phyloP scores from a whole-genome alignment of 2,329 filamentous ascomycete genomes.

The Monosporascus cannonballus region DNA sequence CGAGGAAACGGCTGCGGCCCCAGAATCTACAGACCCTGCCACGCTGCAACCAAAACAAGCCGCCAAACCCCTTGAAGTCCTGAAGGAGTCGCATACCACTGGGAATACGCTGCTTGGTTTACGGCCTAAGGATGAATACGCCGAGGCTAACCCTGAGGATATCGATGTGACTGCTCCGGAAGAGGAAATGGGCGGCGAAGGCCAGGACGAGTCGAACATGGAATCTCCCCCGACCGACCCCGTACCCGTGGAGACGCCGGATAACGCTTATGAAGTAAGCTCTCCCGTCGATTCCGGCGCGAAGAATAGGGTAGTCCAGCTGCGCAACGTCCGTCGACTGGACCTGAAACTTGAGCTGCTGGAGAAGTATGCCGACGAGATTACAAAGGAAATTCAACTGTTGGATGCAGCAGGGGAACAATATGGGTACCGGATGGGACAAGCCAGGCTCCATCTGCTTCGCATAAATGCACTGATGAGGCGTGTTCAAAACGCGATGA shows the following conservation, averaged over 20 bases:
- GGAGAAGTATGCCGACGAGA: constrained; percentile 1
- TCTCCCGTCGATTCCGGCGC: neutral
- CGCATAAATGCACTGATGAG: constrained; percentile 25
- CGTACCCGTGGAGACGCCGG: constrained; percentile 3
- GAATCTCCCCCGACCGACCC: constrained; percentile 8
- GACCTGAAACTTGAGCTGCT: neutral
- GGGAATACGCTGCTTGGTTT: constrained; percentile 2
- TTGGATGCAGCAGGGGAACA: constrained; percentile 11
- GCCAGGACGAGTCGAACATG: constrained; percentile 13
- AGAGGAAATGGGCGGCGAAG: constrained; percentile 26
- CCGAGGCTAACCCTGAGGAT: constrained; percentile 35
- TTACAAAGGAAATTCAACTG: constrained; percentile 2
- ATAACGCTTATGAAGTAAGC: constrained; percentile 5
- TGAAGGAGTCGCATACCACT: neutral
- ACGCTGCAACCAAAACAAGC: neutral
- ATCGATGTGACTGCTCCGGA: constrained; percentile 43
- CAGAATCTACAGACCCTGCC: constrained; percentile 1
- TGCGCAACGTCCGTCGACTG: neutral
- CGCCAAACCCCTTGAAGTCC: neutral
- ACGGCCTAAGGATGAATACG: constrained; percentile 13
- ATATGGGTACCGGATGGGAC: constrained; percentile 12
- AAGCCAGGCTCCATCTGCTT: constrained; percentile 24
- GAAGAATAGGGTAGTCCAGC: neutral
- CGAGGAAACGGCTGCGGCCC: neutral
- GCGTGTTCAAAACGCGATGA: constrained; percentile 29